These are phyloP conservation scores for Talinum fruticosum DNA, from an alignment of 148 eudicot species.

Conservation along the genomic window DNA sequence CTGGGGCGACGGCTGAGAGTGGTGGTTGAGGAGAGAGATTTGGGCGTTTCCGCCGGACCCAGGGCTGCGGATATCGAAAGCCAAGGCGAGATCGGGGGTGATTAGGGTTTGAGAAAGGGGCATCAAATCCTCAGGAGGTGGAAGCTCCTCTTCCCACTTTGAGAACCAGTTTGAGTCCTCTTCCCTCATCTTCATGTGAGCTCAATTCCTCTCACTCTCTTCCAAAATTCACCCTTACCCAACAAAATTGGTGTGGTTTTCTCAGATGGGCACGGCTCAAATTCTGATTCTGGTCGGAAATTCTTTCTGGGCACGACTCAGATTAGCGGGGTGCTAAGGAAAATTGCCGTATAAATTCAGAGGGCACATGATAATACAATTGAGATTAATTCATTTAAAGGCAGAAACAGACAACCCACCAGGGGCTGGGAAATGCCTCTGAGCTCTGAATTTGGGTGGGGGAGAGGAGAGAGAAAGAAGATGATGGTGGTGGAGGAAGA, in stretches of 20 bases:
- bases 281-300: slow-evolving; percentile 15
- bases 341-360: background rate
- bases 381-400: background rate
- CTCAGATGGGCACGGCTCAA: slow-evolving; percentile 24
- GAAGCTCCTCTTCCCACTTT: slow-evolving; percentile 82
- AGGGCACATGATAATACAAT: background rate
- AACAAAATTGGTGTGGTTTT: slow-evolving; percentile 19
- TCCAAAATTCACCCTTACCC: slow-evolving; percentile 26
- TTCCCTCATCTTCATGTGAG: slow-evolving; percentile 51
- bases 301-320: slow-evolving; percentile 13
- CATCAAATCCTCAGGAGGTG: slow-evolving; percentile 75
- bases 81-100: slow-evolving; percentile 78
- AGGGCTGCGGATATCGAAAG: slow-evolving; percentile 61
- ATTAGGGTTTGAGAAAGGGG: slow-evolving; percentile 85
- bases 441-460: background rate
- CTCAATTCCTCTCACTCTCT: background rate
- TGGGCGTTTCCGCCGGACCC: background rate
- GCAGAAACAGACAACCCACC: background rate
- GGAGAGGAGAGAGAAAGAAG: background rate
- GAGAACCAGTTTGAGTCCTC: slow-evolving; percentile 85
- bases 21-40: slow-evolving; percentile 21
- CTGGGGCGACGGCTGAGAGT: slow-evolving; percentile 16
- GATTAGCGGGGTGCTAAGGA: background rate
- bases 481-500: slow-evolving; percentile 5
- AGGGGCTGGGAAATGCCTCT: background rate